Evolutionary conservation across 163 green algal species (phyloP), one percentile per base, ranked within the genome.

Genomic region (Scenedesmus sp.): DNA sequence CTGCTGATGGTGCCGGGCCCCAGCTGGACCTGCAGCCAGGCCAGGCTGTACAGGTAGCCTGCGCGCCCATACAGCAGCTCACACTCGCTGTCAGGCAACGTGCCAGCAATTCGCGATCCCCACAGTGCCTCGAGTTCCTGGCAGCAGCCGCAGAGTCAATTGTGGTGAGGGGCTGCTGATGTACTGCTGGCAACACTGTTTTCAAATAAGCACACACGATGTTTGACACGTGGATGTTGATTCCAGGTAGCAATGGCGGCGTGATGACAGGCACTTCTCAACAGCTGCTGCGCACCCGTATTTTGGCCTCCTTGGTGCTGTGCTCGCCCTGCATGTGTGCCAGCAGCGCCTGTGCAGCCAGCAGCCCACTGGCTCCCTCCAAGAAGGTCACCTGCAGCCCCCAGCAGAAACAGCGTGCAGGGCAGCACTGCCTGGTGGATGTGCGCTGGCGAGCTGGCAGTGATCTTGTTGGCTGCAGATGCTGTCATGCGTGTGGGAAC

Each of bases 21-120:
- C 65, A 93, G 65, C 42, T 91, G 84, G 26, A 26, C n/a, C 49
- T 89, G 51, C 56, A 87, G 49, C 85, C 90, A 92, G 7, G 90
- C 68, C 80, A 93, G 72, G 26, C 65, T 83, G 78, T 91, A 93
- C 68, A 94, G 65, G 72, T 94, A 94, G 30, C 92, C 92, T 0
- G 85, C 68, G 1, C 92, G 86, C 20, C 92, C 92, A 37, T 94
- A 94, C 49, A 94, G 81, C 72, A 94, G 44, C 89, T 94, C 92
- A 83, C 90, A 91, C 82, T 93, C 89, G 53, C 56, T 6, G 7
- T 44, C 81, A 92, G 72, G n/a, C 37, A 76, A 46, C 26, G 49
- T 46, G 87, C 90, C 53, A 18, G 44, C 37, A 33, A 82, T 73
- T 3, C 56, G 43, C 16, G n/a, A 35, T 22, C 35, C 26, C 43